phyloP scores from a whole-genome alignment of 1,284 basidiomycete species.

The Trichosporon inkin region DNA sequence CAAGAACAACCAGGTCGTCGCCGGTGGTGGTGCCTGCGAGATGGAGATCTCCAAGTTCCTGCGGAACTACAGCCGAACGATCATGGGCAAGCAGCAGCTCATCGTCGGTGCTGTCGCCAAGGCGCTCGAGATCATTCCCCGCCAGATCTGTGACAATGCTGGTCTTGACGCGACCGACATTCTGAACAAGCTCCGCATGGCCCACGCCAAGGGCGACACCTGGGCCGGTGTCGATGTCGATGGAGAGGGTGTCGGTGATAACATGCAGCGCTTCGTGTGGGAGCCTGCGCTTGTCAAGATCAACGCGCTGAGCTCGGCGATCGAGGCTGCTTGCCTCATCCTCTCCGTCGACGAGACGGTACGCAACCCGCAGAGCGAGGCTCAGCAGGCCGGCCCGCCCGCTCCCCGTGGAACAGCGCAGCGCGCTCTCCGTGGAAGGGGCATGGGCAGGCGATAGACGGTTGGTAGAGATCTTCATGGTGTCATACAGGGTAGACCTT shows the following conservation, averaged over 20 bases:
- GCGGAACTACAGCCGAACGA: slow-evolving; percentile 81
- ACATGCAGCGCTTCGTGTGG: slow-evolving; percentile 98
- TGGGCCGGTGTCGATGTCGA: slow-evolving; percentile 98
- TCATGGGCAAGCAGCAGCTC: slow-evolving; percentile 93
- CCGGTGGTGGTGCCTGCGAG: slow-evolving; percentile 97
- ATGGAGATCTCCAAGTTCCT: slow-evolving; percentile 96
- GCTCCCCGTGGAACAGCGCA: slow-evolving; percentile 79
- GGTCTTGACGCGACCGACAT: slow-evolving; percentile 97
- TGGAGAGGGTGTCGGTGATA: slow-evolving; percentile 85
- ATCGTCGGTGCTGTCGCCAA: slow-evolving; percentile 96
- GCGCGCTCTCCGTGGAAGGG: slow-evolving; percentile 70
- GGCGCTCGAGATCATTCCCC: slow-evolving; percentile 93
- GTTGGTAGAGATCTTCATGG: background rate
- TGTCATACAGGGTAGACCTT: slow-evolving; percentile 1
- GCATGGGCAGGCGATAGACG: slow-evolving; percentile 18
- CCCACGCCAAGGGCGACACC: slow-evolving; percentile 75
- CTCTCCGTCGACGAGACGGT: slow-evolving; percentile 94
- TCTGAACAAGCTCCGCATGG: slow-evolving; percentile 95
- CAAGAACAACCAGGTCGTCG: slow-evolving; percentile 91
- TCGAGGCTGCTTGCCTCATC: slow-evolving; percentile 94
- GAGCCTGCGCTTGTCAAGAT: slow-evolving; percentile 93
- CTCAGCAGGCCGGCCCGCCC: slow-evolving; percentile 62
- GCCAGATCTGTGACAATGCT: slow-evolving; percentile 98
- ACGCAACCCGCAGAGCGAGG: slow-evolving; percentile 83
- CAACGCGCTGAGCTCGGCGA: slow-evolving; percentile 90